phyloP scores from a whole-genome alignment of 257 asterid genomes.

The Fraxinus pennsylvanica region DNA sequence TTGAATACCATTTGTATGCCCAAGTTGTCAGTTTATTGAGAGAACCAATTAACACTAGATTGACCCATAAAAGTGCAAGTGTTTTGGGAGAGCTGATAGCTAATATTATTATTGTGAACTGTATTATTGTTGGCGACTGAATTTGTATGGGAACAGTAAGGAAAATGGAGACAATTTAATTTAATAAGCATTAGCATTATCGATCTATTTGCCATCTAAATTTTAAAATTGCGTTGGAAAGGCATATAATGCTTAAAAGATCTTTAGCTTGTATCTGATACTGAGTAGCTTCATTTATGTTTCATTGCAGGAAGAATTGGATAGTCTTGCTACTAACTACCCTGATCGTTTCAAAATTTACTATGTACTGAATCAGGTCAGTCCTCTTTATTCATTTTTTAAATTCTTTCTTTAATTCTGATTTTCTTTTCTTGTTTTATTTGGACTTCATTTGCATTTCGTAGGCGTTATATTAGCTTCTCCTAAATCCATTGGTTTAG shows the following conservation, averaged over 20 bases:
- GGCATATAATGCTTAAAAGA: background rate
- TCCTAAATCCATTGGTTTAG: background rate
- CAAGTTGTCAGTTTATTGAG: no score
- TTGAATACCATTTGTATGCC: no score
- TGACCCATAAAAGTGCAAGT: no score
- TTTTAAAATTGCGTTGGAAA: no score
- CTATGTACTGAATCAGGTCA: slow-evolving; percentile 84
- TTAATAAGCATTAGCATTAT: no score
- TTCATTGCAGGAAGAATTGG: slow-evolving; percentile 72
- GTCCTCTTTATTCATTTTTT: background rate
- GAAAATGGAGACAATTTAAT: background rate
- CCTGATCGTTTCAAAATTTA: slow-evolving; percentile 61
- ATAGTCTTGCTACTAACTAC: slow-evolving; percentile 57
- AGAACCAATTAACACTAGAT: no score
- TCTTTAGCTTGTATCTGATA: background rate
- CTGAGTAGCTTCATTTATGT: background rate
- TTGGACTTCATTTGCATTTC: background rate
- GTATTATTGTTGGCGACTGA: no score
- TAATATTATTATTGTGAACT: no score
- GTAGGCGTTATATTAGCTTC: background rate
- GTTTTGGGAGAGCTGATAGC: no score
- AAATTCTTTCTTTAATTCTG: background rate
- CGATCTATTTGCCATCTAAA: no score
- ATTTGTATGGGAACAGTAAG: no score
- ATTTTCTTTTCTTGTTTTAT: background rate